These are phyloP conservation scores for Bacidia gigantensis DNA, from an alignment of 495 filamentous ascomycete species.

Conservation along the genomic window DNA sequence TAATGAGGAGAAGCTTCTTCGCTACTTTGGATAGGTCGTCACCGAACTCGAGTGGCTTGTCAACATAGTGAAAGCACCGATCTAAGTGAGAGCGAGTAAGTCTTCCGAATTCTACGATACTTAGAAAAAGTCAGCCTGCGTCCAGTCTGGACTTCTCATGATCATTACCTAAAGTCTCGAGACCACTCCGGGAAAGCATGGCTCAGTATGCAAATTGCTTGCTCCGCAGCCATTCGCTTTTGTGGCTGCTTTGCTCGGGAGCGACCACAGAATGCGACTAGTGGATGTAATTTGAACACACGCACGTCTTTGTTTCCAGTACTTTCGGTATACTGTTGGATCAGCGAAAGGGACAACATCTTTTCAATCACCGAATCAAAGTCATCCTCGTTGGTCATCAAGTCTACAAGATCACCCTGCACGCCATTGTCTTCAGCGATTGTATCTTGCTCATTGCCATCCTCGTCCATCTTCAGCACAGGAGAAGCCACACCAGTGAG, in stretches of 20 bases:
- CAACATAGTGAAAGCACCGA: not conserved
- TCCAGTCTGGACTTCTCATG: not conserved
- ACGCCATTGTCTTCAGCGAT: slow-evolving; percentile 7
- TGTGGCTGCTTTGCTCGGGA: slow-evolving; percentile 4
- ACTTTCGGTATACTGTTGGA: not conserved
- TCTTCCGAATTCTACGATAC: not conserved
- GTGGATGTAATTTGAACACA: slow-evolving; percentile 3
- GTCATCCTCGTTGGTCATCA: not conserved
- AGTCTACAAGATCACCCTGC: not conserved
- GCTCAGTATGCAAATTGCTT: slow-evolving; percentile 2
- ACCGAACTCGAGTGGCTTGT: not conserved
- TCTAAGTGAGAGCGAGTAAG: not conserved
- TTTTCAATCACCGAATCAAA: slow-evolving; percentile 6
- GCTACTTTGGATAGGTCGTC: not conserved
- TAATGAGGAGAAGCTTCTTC: not conserved
- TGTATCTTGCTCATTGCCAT: slow-evolving; percentile 5
- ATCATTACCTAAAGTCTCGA: not conserved
- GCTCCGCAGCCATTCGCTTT: not conserved
- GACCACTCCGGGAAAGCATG: slow-evolving; percentile 8
- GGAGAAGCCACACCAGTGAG: not conserved
- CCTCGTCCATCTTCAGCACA: slow-evolving; percentile 1
- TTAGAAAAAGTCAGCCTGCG: not conserved
- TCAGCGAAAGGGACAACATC: slow-evolving; percentile 2
- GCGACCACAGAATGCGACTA: slow-evolving; percentile 1
- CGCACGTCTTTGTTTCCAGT: slow-evolving; percentile 1